These are phyloP conservation scores for Ascochyta viciae-villosae DNA, from an alignment of 2,329 filamentous ascomycete species.

Conservation along the genomic window DNA sequence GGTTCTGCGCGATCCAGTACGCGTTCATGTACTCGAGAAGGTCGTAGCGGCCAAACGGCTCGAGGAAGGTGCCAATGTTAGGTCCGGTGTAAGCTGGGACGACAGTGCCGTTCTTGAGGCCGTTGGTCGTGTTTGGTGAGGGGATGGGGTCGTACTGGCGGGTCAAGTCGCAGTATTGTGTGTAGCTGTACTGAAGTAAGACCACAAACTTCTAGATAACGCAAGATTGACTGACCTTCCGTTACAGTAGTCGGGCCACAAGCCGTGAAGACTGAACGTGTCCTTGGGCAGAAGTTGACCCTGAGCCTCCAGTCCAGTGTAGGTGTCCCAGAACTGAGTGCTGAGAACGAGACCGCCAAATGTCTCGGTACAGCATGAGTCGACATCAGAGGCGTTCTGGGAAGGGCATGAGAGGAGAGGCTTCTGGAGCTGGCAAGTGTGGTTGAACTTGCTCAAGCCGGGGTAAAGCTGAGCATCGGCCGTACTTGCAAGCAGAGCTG, in stretches of 20 bases:
- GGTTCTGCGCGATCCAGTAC: constrained; percentile 67
- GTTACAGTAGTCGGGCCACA: constrained; percentile 53
- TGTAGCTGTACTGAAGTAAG: constrained; percentile 51
- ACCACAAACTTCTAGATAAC: not conserved
- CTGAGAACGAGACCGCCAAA: constrained; percentile 67
- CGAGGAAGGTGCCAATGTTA: constrained; percentile 65
- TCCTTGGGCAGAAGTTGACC: constrained; percentile 66
- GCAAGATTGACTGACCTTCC: constrained; percentile 61
- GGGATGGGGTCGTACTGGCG: constrained; percentile 70
- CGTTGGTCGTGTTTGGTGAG: constrained; percentile 69
- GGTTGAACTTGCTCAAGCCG: constrained; percentile 60
- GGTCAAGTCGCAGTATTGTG: constrained; percentile 70
- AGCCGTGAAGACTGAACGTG: constrained; percentile 66
- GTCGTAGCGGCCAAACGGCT: constrained; percentile 64
- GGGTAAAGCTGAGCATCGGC: constrained; percentile 52
- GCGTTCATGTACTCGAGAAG: constrained; percentile 71
- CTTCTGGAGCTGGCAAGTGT: constrained; percentile 60
- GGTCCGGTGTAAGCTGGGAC: constrained; percentile 67
- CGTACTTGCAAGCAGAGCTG: constrained; percentile 28
- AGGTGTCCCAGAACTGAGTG: constrained; percentile 71
- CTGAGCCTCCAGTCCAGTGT: constrained; percentile 65
- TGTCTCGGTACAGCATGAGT: constrained; percentile 71
- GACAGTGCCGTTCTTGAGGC: constrained; percentile 57
- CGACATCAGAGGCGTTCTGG: constrained; percentile 50
- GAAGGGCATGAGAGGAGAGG: constrained; percentile 45